Conservation (phyloP, 805 yeast species). For the Wickerhamiella cacticola region DNA sequence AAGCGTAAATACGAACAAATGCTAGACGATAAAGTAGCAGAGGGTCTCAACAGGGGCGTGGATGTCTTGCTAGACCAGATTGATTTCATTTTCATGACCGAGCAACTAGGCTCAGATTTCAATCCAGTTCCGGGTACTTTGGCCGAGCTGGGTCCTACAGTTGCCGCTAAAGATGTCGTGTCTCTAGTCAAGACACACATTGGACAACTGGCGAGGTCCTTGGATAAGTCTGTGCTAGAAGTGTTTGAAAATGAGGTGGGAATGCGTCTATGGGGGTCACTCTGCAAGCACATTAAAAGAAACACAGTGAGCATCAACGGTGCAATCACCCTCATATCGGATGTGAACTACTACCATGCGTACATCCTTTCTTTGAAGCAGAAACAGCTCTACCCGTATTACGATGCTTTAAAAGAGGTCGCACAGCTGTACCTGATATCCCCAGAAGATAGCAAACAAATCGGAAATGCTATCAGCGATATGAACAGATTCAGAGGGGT, state of each 20-base stretch:
- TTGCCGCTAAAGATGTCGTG: slow-evolving; percentile 54
- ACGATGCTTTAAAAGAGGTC: slow-evolving; percentile 70
- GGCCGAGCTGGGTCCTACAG: slow-evolving; percentile 34
- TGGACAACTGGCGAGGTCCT: slow-evolving; percentile 59
- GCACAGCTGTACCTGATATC: slow-evolving; percentile 71
- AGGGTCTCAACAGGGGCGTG: slow-evolving; percentile 85
- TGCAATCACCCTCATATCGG: slow-evolving; percentile 70
- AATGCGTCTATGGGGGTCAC: slow-evolving; percentile 61
- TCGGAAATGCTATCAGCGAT: slow-evolving; percentile 75
- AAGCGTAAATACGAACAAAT: slow-evolving; percentile 71
- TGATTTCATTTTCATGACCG: slow-evolving; percentile 44
- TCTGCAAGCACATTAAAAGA: slow-evolving; percentile 66
- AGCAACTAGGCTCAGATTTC: slow-evolving; percentile 51
- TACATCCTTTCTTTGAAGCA: slow-evolving; percentile 51
- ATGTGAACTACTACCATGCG: slow-evolving; percentile 63
- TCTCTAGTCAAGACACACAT: slow-evolving; percentile 58
- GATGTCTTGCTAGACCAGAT: slow-evolving; percentile 78
- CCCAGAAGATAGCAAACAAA: slow-evolving; percentile 62
- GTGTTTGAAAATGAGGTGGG: slow-evolving; percentile 93
- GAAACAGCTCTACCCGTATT: slow-evolving; percentile 49
- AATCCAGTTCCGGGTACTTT: slow-evolving; percentile 34
- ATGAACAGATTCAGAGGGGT: slow-evolving; percentile 78
- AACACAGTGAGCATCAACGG: slow-evolving; percentile 62
- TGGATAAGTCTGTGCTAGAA: slow-evolving; percentile 79
- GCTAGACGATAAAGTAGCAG: slow-evolving; percentile 82